phyloP scores from a whole-genome alignment of 108 stramenopile genomes.

The Ochromonas danica region DNA sequence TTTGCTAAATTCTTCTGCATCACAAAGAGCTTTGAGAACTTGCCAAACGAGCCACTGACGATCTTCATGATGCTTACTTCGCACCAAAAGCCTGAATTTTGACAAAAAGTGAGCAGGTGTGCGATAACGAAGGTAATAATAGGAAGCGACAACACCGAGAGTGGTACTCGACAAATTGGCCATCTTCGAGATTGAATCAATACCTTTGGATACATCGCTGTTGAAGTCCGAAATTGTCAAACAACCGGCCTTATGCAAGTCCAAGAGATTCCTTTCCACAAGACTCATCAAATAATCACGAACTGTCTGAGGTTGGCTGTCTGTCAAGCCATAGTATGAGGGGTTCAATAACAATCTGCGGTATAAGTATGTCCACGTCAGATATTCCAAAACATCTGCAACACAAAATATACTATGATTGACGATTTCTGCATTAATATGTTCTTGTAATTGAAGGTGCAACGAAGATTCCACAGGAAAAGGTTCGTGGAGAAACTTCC shows the following conservation, averaged over 20 bases:
- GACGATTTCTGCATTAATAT: conserved; percentile 91
- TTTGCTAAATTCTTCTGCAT: conserved; percentile 88
- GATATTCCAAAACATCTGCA: conserved; percentile 79
- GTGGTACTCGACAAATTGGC: conserved; percentile 45
- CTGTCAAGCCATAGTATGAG: conserved; percentile 81
- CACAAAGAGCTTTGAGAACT: conserved; percentile 66
- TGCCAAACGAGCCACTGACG: conserved; percentile 46
- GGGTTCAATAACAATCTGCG: conserved; percentile 86
- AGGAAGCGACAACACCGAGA: conserved; percentile 76
- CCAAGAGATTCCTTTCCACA: conserved; percentile 62
- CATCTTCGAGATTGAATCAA: neutral
- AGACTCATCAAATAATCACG: conserved; percentile 59
- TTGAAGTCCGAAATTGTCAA: conserved; percentile 58
- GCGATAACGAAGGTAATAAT: conserved; percentile 87
- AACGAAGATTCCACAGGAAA: conserved; percentile 98
- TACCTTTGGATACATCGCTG: conserved; percentile 35
- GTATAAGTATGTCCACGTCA: conserved; percentile 96
- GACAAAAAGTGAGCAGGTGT: conserved; percentile 50
- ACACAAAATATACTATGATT: conserved; percentile 54
- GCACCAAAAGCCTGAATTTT: conserved; percentile 4
- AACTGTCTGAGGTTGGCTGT: conserved; percentile 38
- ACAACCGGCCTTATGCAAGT: conserved; percentile 72
- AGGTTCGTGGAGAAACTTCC: conserved; percentile 94
- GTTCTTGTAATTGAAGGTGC: conserved; percentile 75
- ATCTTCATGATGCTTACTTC: conserved; percentile 29